Base-by-base conservation (phyloP, 768 basidiomycete genomes). In the Leucocoprinus leucothites region DNA sequence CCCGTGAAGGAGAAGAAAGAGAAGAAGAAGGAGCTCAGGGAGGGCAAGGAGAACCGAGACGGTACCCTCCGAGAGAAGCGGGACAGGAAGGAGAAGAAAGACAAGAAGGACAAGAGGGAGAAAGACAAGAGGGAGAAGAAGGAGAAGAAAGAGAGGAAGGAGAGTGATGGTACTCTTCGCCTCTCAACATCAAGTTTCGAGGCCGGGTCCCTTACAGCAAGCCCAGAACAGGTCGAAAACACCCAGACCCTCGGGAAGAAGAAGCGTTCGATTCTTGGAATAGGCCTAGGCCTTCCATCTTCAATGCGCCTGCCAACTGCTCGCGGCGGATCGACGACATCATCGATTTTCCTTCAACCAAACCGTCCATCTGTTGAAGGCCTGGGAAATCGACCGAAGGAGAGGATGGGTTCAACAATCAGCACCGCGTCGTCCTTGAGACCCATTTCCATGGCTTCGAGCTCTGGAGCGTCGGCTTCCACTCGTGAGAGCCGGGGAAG, bases 151-250 rank as follows among this genome's bases (percentile, higher is more conserved):
- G 56, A 56, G 61, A 42, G 62, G 48, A 64, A 24, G 50, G 61
- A 48, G 61, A 64, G 68, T 54, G 63, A 66, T 26, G 70, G 67
- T 67, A 72, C 71, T 7, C 63, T 72, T 7, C 77, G 82, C 19
- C 68, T 73, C 58, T 86, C 85, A 1, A 75, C 79, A 1, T 82
- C 82, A 65, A 84, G 81, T 61, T 89, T 89, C 61, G 88, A 89
- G 64, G 79, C 80, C 0, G 87, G 87, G n/a, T 69, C 74, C 3
- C 73, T 81, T 59, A 78, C 19, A 61, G 60, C 31, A 19, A 41
- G 51, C 41, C 47, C 28, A 16, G 43, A 43, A 36, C 50, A 49
- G 22, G 66, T n/a, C 18, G n/a, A 21, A 25, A 43, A 42, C n/a
- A 55, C 66, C 1, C 74, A 72, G 25, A 73, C 75, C 1, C 72